Conservation (phyloP, 108 stramenopile genomes). For the Asterionellopsis glacialis region DNA sequence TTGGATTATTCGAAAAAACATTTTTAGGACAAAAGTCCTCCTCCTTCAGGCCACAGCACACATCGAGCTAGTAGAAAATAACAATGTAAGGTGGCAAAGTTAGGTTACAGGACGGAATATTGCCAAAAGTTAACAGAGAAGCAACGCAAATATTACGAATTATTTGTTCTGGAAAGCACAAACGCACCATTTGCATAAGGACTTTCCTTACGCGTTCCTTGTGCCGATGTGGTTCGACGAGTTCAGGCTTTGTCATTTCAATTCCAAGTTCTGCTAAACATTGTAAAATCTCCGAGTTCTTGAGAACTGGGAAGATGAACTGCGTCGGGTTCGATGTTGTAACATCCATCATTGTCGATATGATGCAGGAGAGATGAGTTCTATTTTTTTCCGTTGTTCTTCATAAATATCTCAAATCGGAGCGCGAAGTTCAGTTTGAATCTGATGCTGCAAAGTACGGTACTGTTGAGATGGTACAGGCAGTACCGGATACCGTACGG, state of each 20-base stretch:
- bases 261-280: constrained; percentile 80
- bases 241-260: constrained; percentile 66
- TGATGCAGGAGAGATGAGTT: no score
- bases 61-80: constrained; percentile 28
- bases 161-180: constrained; percentile 14
- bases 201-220: constrained; percentile 77
- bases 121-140: not conserved
- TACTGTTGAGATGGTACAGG: no score
- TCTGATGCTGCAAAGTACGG: no score
- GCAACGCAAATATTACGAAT: not conserved
- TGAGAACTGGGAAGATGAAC: constrained; percentile 77
- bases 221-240: constrained; percentile 75
- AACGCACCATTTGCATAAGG: constrained; percentile 50
- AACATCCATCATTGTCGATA: not conserved
- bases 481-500: no score
- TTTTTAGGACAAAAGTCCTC: constrained; percentile 29
- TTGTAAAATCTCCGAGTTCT: constrained; percentile 73
- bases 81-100: not conserved
- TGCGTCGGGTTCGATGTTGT: constrained; percentile 15
- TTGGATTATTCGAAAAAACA: constrained; percentile 2
- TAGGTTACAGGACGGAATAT: not conserved
- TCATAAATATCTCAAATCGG: no score
- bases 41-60: constrained; percentile 53
- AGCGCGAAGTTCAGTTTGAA: no score
- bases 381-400: no score